Evolutionary conservation across 129 eudicot species (phyloP), one percentile per base, ranked within the genome.

Genomic region (Centrapalus pauciflorus): DNA sequence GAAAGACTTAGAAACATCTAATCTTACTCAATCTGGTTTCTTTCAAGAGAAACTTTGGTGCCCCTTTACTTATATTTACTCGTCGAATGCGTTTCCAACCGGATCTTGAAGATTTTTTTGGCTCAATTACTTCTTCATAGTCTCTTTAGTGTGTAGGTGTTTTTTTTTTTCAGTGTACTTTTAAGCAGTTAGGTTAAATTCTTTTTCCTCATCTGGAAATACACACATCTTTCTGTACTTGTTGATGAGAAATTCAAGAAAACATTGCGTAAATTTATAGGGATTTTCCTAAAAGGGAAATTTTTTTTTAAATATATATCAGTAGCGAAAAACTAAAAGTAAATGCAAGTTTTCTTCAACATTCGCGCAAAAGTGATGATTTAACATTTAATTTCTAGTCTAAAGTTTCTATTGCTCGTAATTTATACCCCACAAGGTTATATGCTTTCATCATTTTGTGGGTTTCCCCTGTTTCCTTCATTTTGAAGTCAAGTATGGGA

Each of bases 391-490:
- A 23, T 27, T 52, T 38, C 10, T 24, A 28, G 21, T 61, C 11
- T 13, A 21, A 17, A 9, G 59, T 59, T 34, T 30, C 23, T 7
- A 28, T 43, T n/a, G 29, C 32, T 46, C 52, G 46, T 48, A 13
- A 38, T 41, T 4, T 32, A 8, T 43, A 33, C 32, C 10, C 50
- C 21, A 20, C 25, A 77, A 77, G 71, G 61, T 43, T 10, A 57
- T 14, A 37, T 71, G 77, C 69, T 66, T 71, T 55, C 51, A 73
- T 65, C 73, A 46, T 37, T 52, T 7, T 32, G 16, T 14, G 51
- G 58, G 61, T 38, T 72, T 72, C 58, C 59, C 64, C 34, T 60
- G 82, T 71, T 77, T 70, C 59, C 40, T 51, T 49, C 27, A 24
- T 61, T 28, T 64, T 67, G 35, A 46, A 71, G 55, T 46, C 66